phyloP scores from a whole-genome alignment of 2,329 filamentous ascomycete genomes.

The Lomentospora prolificans region DNA sequence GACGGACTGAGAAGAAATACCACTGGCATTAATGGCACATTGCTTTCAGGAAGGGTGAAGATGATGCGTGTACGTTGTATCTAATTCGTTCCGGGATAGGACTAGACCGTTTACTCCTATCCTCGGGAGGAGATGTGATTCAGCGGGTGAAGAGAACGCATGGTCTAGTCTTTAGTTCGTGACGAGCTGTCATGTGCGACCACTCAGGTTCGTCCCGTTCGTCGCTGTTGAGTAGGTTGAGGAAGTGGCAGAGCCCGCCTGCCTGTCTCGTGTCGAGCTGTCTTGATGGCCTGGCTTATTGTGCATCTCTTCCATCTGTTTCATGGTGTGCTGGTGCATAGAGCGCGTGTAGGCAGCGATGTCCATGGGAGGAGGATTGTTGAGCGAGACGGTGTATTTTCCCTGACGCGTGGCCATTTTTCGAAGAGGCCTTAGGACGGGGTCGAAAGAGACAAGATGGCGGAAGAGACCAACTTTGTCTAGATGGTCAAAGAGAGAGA shows the following conservation, averaged over 20 bases:
- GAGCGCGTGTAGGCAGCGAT: slow-evolving; percentile 38
- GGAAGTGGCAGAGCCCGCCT: background rate
- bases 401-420: background rate
- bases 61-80: background rate
- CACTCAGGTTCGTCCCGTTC: background rate
- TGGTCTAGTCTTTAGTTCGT: too few relatives aligned
- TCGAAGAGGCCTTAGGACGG: background rate
- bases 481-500: background rate
- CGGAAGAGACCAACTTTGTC: background rate
- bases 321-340: slow-evolving; percentile 57
- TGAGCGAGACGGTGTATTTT: slow-evolving; percentile 1
- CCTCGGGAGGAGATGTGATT: too few relatives aligned
- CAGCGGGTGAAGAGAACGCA: too few relatives aligned
- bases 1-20: too few relatives aligned
- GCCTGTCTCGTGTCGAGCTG: background rate
- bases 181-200: background rate
- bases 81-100: background rate
- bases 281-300: background rate
- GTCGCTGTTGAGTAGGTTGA: background rate
- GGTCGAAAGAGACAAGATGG: background rate
- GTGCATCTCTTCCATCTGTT: slow-evolving; percentile 51
- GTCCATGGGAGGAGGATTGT: slow-evolving; percentile 16
- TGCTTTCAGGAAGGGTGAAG: too few relatives aligned
- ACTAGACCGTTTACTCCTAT: too few relatives aligned
- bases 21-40: too few relatives aligned